A percentile compares a stretch with the other conserved stretches of the same genome.
Evolutionary conservation across 1,139 yeast genomes (phyloP).

Genomic region (Debaryomyces robertsiae): DNA sequence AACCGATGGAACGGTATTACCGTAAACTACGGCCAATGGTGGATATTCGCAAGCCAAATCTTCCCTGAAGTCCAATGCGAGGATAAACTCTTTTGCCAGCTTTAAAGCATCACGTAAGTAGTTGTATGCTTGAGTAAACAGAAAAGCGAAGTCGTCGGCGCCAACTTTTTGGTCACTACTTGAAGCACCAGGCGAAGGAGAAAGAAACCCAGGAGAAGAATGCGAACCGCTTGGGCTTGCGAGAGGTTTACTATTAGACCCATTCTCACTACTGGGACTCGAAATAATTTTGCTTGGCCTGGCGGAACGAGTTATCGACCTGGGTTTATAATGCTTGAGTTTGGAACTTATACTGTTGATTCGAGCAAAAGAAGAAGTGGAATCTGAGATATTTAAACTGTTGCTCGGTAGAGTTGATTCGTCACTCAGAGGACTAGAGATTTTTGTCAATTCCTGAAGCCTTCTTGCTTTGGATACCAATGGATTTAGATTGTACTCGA

Average conservation of each 20-base stretch:
- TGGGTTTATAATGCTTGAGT: constrained; percentile 24
- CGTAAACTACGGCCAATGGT: constrained; percentile 80
- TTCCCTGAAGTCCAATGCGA: constrained; percentile 57
- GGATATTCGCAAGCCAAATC: constrained; percentile 59
- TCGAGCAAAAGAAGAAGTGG: constrained; percentile 22
- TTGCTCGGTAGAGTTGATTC: constrained; percentile 1
- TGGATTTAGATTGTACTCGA: constrained; percentile 72
- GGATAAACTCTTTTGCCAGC: constrained; percentile 59
- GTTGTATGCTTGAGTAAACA: constrained; percentile 64
- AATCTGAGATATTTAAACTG: constrained; percentile 3
- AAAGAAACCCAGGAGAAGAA: constrained; percentile 6
- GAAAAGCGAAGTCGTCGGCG: constrained; percentile 21
- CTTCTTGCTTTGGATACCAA: constrained; percentile 55
- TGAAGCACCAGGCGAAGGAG: constrained; percentile 2
- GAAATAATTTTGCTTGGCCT: constrained; percentile 11
- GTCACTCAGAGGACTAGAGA: constrained; percentile 1
- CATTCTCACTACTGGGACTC: neutral
- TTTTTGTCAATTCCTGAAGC: constrained; percentile 11
- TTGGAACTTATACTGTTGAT: constrained; percentile 27
- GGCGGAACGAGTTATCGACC: constrained; percentile 17
- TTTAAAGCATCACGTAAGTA: constrained; percentile 65
- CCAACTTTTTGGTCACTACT: neutral
- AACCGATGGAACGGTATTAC: constrained; percentile 81
- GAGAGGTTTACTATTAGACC: neutral
- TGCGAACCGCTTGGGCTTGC: neutral